Percentiles rank a stretch among this genome's conserved stretches.
These are phyloP conservation scores for Smallanthus sonchifolius DNA, from an alignment of 129 eudicot genomes.

Conservation along the genomic window DNA sequence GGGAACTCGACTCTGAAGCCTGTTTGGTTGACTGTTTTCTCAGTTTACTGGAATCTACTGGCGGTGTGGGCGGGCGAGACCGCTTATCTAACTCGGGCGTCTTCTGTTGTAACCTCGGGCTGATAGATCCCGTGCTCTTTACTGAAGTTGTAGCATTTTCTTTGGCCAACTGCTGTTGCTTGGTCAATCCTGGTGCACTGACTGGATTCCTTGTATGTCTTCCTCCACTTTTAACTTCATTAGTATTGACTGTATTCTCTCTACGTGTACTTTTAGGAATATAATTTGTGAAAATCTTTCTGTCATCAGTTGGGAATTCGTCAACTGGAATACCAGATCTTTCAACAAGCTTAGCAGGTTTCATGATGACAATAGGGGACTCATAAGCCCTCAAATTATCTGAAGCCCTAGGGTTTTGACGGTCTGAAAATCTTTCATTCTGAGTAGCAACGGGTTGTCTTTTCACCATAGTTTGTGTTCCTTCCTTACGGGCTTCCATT, in stretches of 20 bases:
- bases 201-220: conserved; percentile 27
- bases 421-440: conserved; percentile 31
- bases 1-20: conserved; percentile 65
- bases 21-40: conserved; percentile 50
- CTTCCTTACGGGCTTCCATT: conserved; percentile 51
- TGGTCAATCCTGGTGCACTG: conserved; percentile 34
- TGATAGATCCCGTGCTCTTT: conserved; percentile 55
- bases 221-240: conserved; percentile 37
- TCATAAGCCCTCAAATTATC: conserved; percentile 39
- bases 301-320: conserved; percentile 21
- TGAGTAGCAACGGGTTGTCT: conserved; percentile 18
- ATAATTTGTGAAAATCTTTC: conserved; percentile 25
- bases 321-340: conserved; percentile 36
- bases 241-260: conserved; percentile 31
- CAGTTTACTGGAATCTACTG: conserved; percentile 50
- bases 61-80: conserved; percentile 77
- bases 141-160: conserved; percentile 37
- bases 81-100: conserved; percentile 61
- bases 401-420: conserved; percentile 33
- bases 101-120: conserved; percentile 81
- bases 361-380: conserved; percentile 89
- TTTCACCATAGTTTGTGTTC: conserved; percentile 24
- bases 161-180: conserved; percentile 43
- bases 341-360: conserved; percentile 74
- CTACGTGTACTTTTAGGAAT: conserved; percentile 34